Evolutionary conservation across 2,329 filamentous ascomycete species (phyloP).

Genomic region (Botrytis galanthina): DNA sequence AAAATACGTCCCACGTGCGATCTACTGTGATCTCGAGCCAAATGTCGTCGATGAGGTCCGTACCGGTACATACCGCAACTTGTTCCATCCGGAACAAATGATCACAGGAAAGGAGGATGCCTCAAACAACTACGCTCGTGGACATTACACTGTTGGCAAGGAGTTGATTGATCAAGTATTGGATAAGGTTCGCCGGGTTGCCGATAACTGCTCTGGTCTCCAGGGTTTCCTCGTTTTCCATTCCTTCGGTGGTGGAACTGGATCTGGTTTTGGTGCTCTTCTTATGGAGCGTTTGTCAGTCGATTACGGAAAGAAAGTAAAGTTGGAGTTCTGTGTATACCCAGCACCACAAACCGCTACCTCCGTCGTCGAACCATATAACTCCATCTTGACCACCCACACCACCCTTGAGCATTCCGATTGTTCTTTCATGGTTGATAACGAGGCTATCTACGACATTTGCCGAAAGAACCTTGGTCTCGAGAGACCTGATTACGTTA

Average conservation of each 20-base stretch:
- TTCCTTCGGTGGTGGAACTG: conserved; percentile 66
- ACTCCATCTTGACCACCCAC: conserved; percentile 55
- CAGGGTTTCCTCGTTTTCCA: conserved; percentile 69
- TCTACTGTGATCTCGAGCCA: conserved; percentile 66
- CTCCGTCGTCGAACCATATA: conserved; percentile 66
- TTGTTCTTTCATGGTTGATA: conserved; percentile 67
- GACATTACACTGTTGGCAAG: conserved; percentile 68
- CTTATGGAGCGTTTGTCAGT: conserved; percentile 62
- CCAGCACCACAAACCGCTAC: conserved; percentile 62
- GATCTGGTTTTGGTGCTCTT: conserved; percentile 64
- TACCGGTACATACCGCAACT: conserved; percentile 58
- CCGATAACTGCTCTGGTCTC: conserved; percentile 64
- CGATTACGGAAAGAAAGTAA: conserved; percentile 67
- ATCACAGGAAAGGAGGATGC: conserved; percentile 69
- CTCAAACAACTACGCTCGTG: conserved; percentile 68
- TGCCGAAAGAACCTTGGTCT: conserved; percentile 64
- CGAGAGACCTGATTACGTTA: conserved; percentile 61
- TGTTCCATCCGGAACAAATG: conserved; percentile 65
- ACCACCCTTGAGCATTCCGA: conserved; percentile 66
- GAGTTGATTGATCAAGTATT: conserved; percentile 63
- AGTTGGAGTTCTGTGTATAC: conserved; percentile 66
- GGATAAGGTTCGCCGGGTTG: conserved; percentile 62
- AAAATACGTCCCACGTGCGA: conserved; percentile 75
- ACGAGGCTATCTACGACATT: conserved; percentile 67
- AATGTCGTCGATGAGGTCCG: conserved; percentile 68